Base-by-base conservation (phyloP, 73 alveolate genomes). In the Urostyla sp. region DNA sequence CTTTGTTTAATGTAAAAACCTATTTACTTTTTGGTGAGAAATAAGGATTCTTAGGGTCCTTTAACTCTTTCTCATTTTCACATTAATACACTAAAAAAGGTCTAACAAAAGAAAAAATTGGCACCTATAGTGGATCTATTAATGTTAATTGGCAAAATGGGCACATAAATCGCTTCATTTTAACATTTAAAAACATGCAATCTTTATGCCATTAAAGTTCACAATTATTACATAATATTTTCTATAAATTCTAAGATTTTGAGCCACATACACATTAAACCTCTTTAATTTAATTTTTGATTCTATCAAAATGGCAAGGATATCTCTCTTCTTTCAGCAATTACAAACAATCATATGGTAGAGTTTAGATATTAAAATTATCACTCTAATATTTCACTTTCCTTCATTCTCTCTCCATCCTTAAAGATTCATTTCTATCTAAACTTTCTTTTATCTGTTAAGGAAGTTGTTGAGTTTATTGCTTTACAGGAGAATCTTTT, bases 141-240 rank as follows among this genome's bases (percentile, higher is more conserved):
- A 37, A 49, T 57, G 49, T 34, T 46, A 69, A 69, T 59, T 69
- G 30, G 45, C 83, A 69, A n/a, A 46, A 46, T 10, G 83, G 72
- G 53, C 83, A 69, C 0, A 69, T 34, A 27, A 69, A 69, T 21
- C 55, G 44, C 72, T 45, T 49, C 83, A 69, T 69, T 69, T 69
- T 48, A 20, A 54, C 30, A 49, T 48, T 69, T 2, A 7, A n/a
- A n/a, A 49, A 23, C 67, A 69, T 69, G 35, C 83, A 69, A 27
- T 53, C 49, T 30, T 16, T 20, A 46, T 63, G 79, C 37, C 61
- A 63, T 1, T 3, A 10, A 40, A 43, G 44, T 18, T 18, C 50
- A 35, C 67, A 49, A 13, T 10, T 6, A 23, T 56, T 69, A 59
- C 72, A 69, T 31, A 30, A 1, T 44, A 53, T 48, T 44, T 7